phyloP scores from a whole-genome alignment of 345 rosid species.

The Litchi chinensis region DNA sequence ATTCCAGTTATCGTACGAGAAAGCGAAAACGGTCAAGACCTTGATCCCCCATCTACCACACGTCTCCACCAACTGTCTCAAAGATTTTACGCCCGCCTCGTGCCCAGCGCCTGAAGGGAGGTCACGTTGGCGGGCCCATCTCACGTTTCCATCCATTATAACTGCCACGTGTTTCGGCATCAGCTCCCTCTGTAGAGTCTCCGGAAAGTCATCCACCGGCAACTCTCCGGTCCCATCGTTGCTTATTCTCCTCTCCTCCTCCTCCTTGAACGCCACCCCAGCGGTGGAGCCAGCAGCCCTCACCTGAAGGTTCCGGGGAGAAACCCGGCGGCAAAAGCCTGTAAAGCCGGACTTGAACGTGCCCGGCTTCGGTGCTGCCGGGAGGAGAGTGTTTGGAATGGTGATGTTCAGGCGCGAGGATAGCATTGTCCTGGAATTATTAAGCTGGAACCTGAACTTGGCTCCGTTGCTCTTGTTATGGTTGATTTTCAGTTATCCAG shows the following conservation, averaged over 20 bases:
- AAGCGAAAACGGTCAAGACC: constrained; percentile 84
- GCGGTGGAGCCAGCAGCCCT: constrained; percentile 13
- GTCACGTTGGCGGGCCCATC: constrained; percentile 72
- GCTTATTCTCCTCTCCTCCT: constrained; percentile 15
- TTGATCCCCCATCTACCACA: constrained; percentile 64
- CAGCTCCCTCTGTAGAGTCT: constrained; percentile 43
- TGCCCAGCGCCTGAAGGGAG: constrained; percentile 57
- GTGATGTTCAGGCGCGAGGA: constrained; percentile 7
- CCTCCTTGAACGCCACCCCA: constrained; percentile 18
- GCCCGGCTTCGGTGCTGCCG: not conserved
- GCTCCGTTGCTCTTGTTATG: not conserved
- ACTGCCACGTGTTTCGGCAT: constrained; percentile 85
- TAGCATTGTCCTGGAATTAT: constrained; percentile 9
- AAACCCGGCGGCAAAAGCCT: not conserved
- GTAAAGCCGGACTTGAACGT: not conserved
- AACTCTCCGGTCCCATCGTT: constrained; percentile 11
- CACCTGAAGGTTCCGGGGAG: not conserved
- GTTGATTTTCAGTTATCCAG: not conserved
- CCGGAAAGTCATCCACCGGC: constrained; percentile 41
- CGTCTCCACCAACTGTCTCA: constrained; percentile 53
- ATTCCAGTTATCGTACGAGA: constrained; percentile 74
- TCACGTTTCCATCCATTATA: constrained; percentile 81
- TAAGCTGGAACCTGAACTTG: not conserved
- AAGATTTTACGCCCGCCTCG: constrained; percentile 62
- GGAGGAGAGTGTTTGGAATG: not conserved